phyloP scores from a whole-genome alignment of 345 rosid genomes.

The Linum tenue region DNA sequence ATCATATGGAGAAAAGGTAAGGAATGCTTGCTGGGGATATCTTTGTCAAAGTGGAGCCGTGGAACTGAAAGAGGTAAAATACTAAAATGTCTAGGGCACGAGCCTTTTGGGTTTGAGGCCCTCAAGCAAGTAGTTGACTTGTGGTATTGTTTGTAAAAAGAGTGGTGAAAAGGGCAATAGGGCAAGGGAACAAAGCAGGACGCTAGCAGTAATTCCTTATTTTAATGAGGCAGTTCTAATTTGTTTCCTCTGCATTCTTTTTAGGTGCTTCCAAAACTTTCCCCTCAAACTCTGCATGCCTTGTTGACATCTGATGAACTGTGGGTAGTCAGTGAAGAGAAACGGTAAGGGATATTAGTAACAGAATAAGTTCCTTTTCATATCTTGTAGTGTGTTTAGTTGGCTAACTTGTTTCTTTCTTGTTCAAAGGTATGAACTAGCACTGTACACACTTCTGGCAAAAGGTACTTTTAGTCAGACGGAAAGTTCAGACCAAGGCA shows the following conservation, averaged over 20 bases:
- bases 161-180: not conserved
- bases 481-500: conserved; percentile 49
- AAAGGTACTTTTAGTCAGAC: conserved; percentile 51
- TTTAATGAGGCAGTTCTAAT: not conserved
- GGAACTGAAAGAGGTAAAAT: conserved; percentile 78
- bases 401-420: conserved; percentile 20
- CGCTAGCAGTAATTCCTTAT: not conserved
- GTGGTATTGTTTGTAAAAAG: not conserved
- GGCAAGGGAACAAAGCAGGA: not conserved
- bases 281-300: conserved; percentile 83
- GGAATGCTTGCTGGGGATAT: conserved; percentile 96
- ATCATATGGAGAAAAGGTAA: conserved; percentile 88
- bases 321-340: conserved; percentile 90
- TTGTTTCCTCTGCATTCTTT: conserved; percentile 9
- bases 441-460: conserved; percentile 59
- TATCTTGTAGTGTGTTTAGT: conserved; percentile 12
- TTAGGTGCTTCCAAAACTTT: conserved; percentile 88
- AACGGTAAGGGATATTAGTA: conserved; percentile 50
- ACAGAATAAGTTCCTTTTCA: conserved; percentile 9
- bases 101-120: not conserved
- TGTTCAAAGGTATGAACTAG: conserved; percentile 72
- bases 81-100: not conserved
- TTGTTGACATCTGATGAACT: conserved; percentile 89
- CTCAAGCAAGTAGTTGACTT: too few relatives aligned
- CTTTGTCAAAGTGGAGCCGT: conserved; percentile 92